These are phyloP conservation scores for Clohesyomyces aquaticus DNA, from an alignment of 495 filamentous ascomycete genomes.

Conservation along the genomic window DNA sequence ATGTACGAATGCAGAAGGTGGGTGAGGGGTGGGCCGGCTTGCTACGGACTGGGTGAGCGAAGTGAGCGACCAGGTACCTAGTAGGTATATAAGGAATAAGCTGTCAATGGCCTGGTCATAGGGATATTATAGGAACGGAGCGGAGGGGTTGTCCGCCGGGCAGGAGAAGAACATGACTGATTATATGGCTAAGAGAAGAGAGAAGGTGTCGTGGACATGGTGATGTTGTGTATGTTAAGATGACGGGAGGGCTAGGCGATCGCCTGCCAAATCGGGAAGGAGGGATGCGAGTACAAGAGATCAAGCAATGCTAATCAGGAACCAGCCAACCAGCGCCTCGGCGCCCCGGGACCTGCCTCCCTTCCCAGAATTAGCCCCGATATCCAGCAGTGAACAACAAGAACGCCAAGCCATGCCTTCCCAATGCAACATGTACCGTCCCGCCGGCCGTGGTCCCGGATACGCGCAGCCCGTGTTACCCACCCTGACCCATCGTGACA, in stretches of 20 bases:
- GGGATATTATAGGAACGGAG: not conserved
- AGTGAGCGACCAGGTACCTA: too few species aligned
- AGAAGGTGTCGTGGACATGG: too few species aligned
- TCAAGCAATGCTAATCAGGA: not conserved
- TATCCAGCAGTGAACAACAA: not conserved
- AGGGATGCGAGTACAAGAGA: not conserved
- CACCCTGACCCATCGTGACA: constrained; percentile 4
- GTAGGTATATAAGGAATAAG: not conserved
- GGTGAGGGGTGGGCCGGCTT: not conserved
- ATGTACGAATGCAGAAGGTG: not conserved
- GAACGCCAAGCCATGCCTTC: not conserved
- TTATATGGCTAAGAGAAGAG: not conserved
- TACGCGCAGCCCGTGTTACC: not conserved
- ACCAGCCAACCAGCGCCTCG: not conserved
- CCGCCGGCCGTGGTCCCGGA: not conserved
- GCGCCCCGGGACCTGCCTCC: not conserved
- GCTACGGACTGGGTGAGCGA: not conserved
- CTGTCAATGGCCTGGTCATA: not conserved
- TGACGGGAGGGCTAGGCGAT: not conserved
- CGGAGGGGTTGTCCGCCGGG: not conserved
- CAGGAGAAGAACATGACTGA: not conserved
- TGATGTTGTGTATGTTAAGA: not conserved
- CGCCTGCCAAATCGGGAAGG: constrained; percentile 7
- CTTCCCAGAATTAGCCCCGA: not conserved
- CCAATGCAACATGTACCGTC: not conserved